Evolutionary conservation across 257 asterid genomes (phyloP).

Genomic region (Solanum habrochaites): DNA sequence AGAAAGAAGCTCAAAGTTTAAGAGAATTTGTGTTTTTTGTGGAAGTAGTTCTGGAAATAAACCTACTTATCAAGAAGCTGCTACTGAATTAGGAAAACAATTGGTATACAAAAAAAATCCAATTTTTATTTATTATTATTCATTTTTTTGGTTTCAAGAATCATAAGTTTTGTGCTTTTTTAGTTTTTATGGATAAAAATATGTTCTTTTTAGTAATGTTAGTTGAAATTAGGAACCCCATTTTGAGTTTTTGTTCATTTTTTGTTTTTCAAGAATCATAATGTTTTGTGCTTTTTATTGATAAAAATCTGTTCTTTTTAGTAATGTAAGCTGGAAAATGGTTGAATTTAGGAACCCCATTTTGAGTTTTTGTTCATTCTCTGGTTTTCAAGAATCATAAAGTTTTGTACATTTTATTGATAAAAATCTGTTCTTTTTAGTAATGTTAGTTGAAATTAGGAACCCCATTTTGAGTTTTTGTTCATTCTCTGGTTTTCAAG

Average conservation of each 20-base stretch:
- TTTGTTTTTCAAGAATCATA: neutral
- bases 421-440: neutral
- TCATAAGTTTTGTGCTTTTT: neutral
- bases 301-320: neutral
- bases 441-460: neutral
- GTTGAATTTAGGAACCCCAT: neutral
- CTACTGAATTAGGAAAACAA: constrained; percentile 59
- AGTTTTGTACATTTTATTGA: neutral
- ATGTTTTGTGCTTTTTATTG: neutral
- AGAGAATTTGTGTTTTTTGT: constrained; percentile 71
- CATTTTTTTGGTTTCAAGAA: neutral
- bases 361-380: neutral
- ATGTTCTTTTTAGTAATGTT: neutral
- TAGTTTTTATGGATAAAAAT: neutral
- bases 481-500: neutral
- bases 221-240: neutral
- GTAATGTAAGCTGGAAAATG: neutral
- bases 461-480: neutral
- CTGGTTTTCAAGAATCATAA: neutral
- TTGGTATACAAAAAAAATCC: constrained; percentile 27
- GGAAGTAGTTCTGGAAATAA: constrained; percentile 83
- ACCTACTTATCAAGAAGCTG: constrained; percentile 72
- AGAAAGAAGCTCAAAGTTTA: constrained; percentile 46
- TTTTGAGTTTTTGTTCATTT: neutral
- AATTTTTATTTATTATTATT: neutral